Evolutionary conservation across 2,329 filamentous ascomycete genomes (phyloP), one percentile per base, ranked within the genome.

Genomic region (Fusarium kyushuense): DNA sequence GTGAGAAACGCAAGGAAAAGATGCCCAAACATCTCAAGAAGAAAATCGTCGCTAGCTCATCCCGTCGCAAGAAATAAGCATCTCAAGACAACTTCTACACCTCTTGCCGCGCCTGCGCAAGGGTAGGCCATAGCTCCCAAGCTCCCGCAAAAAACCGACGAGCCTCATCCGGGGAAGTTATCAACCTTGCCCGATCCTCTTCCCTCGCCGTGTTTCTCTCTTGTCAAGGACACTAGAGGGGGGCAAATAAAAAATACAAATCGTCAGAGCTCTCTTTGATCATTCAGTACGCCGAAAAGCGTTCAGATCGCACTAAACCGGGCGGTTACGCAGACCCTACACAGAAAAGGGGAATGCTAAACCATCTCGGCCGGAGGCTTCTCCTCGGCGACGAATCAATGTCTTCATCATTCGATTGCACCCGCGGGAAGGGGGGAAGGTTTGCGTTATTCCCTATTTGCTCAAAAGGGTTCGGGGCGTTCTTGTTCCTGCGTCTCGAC

Each of bases 21-120:
- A 97, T 99, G 81, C 95, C 96, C 1, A 99, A 99, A 82, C 89
- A 96, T 77, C 70, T 97, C 33, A 99, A 99, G 86, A 98, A 97
- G 84, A 92, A 91, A 77, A 80, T 97, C 59, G 87, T 97, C 27
- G 86, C 85, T 57, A 83, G 83, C 66, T 84, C 85, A 17, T 84
- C 87, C 57, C 83, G 88, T 70, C 88, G 86, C 75, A 91, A 92
- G 82, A 90, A 87, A 77, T 86, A 83, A 74, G 77, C 49, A 40
- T 3, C n/a, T 27, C 12, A 21, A 51, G 13, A 25, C 33, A 23
- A 40, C n/a, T 2, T 51, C 14, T 17, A 27, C 33, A 40, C 23
- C 47, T 51, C 47, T 51, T 51, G 32, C 23, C 47, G 14, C 5
- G 36, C 14, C 33, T 19, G 23, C 33, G 33, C 23, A 40, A 17